A percentile compares a stretch with the other conserved stretches of the same genome.
Evolutionary conservation across 352 stramenopile species (phyloP).

Genomic region (Globisporangium cederbergense): DNA sequence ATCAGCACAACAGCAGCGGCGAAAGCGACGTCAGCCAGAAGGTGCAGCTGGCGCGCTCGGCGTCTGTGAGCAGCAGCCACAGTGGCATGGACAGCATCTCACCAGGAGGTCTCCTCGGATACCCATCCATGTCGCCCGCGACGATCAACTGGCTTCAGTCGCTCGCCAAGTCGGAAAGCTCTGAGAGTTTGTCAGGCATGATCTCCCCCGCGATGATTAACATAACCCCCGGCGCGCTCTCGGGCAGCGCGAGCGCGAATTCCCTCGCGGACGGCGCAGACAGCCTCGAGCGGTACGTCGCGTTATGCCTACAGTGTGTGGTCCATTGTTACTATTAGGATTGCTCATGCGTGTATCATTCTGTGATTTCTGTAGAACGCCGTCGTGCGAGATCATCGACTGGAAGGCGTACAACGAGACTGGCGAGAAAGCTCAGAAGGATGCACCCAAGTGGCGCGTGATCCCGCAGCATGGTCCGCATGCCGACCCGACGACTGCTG

Average conservation of each 20-base stretch:
- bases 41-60: conserved; percentile 51
- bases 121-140: conserved; percentile 70
- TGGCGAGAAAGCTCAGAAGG: conserved; percentile 55
- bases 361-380: conserved; percentile 23
- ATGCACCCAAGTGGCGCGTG: conserved; percentile 63
- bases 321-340: neutral
- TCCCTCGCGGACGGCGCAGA: conserved; percentile 14
- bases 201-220: conserved; percentile 55
- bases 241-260: conserved; percentile 16
- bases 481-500: conserved; percentile 27
- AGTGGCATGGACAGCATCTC: conserved; percentile 50
- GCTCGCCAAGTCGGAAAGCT: conserved; percentile 60
- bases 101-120: conserved; percentile 41
- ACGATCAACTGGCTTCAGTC: conserved; percentile 79
- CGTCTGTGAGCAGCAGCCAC: conserved; percentile 36
- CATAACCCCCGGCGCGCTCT: conserved; percentile 14
- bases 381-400: conserved; percentile 79
- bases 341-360: neutral
- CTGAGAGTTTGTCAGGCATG: conserved; percentile 55
- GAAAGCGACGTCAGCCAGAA: conserved; percentile 18
- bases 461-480: conserved; percentile 78
- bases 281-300: conserved; percentile 30
- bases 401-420: conserved; percentile 86
- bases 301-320: neutral
- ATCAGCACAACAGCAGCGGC: conserved; percentile 1